Evolutionary conservation across 495 filamentous ascomycete species (phyloP), one percentile per base, ranked within the genome.

Genomic region (Aspergillus nanangensis): DNA sequence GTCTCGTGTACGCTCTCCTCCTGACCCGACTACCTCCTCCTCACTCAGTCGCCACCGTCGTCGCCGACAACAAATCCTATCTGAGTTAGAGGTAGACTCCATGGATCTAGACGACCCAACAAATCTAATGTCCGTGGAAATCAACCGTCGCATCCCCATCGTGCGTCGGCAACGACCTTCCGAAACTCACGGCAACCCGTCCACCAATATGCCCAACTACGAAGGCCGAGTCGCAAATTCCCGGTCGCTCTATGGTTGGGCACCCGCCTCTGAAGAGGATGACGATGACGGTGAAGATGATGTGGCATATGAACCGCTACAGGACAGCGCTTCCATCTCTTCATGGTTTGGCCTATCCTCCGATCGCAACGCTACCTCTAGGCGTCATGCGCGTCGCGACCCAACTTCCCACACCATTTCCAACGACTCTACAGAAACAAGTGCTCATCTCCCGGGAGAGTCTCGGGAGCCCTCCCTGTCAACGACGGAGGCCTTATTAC

Each of bases 161-260:
- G 39, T 69, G 8, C 65, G 62, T 39, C 66, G 60, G 32, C 60
- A 57, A n/a, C 63, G 57, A 27, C 65, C 66, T 38, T 51, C 47
- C 1, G 39, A 51, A 34, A 39, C 41, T 35, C 56, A 46, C 29
- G 39, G 38, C 41, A 43, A 24, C 20, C 44, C 39, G 14, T 3
- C 19, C 40, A 53, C 45, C 36, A 52, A 41, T 33, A 57, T 64
- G 50, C 60, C 69, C 10, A 67, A 67, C 46, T 82, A 80, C 55
- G 71, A 76, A 39, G 65, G 70, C 20, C 73, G 68, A 33, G 54
- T 72, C 2, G 66, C 77, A 18, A 75, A 66, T 41, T 50, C 68
- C 40, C 72, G 78, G 35, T 69, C 64, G 35, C 60, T 81, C 19
- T 79, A 81, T 56, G 80, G 80, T 47, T 82, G 80, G 81, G 75